These are phyloP conservation scores for Trypanosoma caninum DNA, from an alignment of 208 protist species.

Conservation along the genomic window DNA sequence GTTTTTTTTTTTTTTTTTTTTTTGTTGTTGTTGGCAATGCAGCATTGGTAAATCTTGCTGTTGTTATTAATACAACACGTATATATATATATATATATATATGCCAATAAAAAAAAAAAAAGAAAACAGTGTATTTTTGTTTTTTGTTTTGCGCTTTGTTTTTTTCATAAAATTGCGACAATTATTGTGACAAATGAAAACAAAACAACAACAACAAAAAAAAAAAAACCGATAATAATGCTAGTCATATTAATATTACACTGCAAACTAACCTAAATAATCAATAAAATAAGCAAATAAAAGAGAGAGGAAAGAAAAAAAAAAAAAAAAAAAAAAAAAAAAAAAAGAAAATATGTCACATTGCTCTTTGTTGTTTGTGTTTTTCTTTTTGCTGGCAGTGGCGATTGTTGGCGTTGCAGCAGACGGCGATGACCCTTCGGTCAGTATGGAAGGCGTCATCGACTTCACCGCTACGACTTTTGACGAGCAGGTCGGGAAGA, in stretches of 20 bases:
- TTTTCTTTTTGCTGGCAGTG: background rate
- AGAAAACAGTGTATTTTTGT: background rate
- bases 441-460: conserved; percentile 30
- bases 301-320: background rate
- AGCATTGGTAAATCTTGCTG: no score
- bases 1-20: no score
- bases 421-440: conserved; percentile 24
- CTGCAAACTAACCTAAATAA: no score
- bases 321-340: background rate
- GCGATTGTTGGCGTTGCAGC: background rate
- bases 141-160: conserved; percentile 8
- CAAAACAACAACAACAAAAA: background rate
- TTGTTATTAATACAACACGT: background rate
- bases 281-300: background rate
- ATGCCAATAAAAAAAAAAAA: background rate
- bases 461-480: conserved; percentile 55
- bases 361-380: background rate
- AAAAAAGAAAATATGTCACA: background rate
- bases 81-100: conserved; percentile 2
- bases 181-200: no score
- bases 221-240: no score
- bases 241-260: no score
- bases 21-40: no score
- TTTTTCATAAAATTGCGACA: background rate
- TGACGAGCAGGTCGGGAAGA: conserved; percentile 47